Base-by-base conservation (phyloP, 441 rosid genomes). In the Daphne laureola region DNA sequence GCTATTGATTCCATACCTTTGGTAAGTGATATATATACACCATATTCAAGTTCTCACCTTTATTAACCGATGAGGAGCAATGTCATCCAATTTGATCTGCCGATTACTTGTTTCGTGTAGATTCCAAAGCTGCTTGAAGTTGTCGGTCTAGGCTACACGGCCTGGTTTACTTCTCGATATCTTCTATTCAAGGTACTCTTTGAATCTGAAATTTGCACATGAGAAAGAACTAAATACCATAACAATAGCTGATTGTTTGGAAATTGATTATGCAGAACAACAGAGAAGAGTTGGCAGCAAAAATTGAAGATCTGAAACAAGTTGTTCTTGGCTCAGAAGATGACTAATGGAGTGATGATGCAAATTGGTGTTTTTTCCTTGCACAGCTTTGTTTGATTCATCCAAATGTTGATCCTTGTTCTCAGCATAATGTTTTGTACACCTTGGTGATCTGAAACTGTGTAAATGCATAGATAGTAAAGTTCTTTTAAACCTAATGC, bases 1-100 rank as follows among this genome's bases (percentile, higher is more conserved):
- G 81, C 98, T 2, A 64, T 92, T 9, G 98, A 92, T 66, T 78
- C 96, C 4, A 76, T 92, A 51, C 98, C 98, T 21, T 51, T 92
- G 94, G 98, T 92, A 47, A 0, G 79, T 51, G 23, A 11, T 17
- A 43, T 21, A 17, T 4, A 8, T 1, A 12, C 9, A 12, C 9
- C 55, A 2, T 40, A 17, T 31, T 21, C 25, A 17, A 17, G 26
- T 18, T n/a, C 31, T 2, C 17, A 7, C 13, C 11, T 59, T 7
- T 26, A 2, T 3, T 16, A 5, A 17, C 6, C 12, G 26, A 0
- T 27, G 3, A 54, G n/a, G 8, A 8, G 38, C 38, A n/a, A n/a
- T n/a, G 2, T 31, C 38, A 5, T 31, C 38, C 11, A 31, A 31
- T 31, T 1, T 31, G 38, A 31, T 31, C 9, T 31, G 38, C 38